Evolutionary conservation across 192 early-diverging fungal species (phyloP), one percentile per base, ranked within the genome.

Genomic region (Umbelopsis ramanniana): DNA sequence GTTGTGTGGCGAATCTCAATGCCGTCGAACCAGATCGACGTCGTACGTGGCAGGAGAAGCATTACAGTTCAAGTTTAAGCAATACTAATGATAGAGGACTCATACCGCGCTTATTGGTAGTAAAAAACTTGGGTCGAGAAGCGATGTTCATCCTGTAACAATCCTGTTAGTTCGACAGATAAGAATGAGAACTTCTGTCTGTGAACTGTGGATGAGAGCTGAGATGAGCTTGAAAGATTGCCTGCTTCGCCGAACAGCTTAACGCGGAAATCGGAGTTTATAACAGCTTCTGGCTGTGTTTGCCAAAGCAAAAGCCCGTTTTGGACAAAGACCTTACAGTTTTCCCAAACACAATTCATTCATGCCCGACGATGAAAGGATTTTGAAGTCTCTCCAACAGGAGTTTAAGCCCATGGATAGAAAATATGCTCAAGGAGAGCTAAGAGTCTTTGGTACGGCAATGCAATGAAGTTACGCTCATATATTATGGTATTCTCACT

Each of bases 41-140:
- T 43, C 6, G 40, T 43, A 43, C 40, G 6, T 67, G 21, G 46
- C 52, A 67, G 60, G 14, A 43, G 35, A 26, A 12, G 11, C 6
- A 11, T 43, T 10, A 50, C 48, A 50, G 14, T 10, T 14, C 45
- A 21, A 54, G 46, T 33, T n/a, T 17, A 21, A 45, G 0, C 46
- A 67, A 26, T 6, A 4, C 15, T 46, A 26, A 48, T 67, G 8
- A 48, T 14, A 66, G 8, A 37, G 33, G 33, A 24, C 17, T 35
- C 53, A 67, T 81, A 93, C 92, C 92, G 78, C 90, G 91, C 71
- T 90, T 92, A 50, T 78, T 88, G 29, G 89, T 92, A 52, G 92
- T 83, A 76, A 93, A 93, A 80, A 92, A 93, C 74, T 87, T 90
- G 82, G 89, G 89, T 24, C 79, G 72, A 60, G 57, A 63, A n/a